Evolutionary conservation across 2,329 filamentous ascomycete genomes (phyloP).

Genomic region (Didymella keratinophila): DNA sequence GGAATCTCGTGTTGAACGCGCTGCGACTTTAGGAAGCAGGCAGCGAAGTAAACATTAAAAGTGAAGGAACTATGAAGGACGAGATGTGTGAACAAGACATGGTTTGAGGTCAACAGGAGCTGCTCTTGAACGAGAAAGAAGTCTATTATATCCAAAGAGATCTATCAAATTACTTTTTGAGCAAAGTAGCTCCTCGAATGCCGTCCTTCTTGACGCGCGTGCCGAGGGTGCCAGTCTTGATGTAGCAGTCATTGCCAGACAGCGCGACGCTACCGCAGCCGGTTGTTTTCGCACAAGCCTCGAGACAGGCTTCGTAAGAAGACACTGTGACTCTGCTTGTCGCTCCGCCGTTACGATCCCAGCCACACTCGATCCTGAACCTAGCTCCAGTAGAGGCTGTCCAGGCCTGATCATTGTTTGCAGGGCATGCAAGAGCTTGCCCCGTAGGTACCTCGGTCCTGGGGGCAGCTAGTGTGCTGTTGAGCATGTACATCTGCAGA

Average conservation of each 20-base stretch:
- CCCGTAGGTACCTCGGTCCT: constrained; percentile 1
- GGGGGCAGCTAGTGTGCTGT: constrained; percentile 10
- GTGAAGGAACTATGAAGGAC: too few relatives aligned
- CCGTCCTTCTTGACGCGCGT: constrained; percentile 4
- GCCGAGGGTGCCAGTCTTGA: constrained; percentile 16
- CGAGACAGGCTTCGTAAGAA: constrained; percentile 7
- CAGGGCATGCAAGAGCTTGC: constrained; percentile 2
- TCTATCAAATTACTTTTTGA: not conserved
- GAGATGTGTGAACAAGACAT: too few relatives aligned
- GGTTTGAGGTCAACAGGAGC: too few relatives aligned
- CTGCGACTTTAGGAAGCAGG: too few relatives aligned
- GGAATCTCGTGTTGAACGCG: too few relatives aligned
- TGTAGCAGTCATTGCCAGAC: constrained; percentile 6
- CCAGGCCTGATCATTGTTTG: constrained; percentile 5
- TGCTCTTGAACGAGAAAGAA: not conserved
- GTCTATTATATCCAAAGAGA: not conserved
- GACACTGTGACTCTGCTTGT: constrained; percentile 3
- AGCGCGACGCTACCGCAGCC: constrained; percentile 14
- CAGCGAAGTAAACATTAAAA: too few relatives aligned
- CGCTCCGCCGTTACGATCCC: constrained; percentile 10
- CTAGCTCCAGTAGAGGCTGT: constrained; percentile 6
- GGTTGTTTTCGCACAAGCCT: constrained; percentile 8
- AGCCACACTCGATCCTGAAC: constrained; percentile 13
- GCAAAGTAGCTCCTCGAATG: constrained; percentile 5
- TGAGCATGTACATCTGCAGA: constrained; percentile 16